Percentiles rank a stretch among this genome's conserved stretches.
phyloP scores from a whole-genome alignment of 1,139 yeast genomes.

The Kodamaea derodonti region DNA sequence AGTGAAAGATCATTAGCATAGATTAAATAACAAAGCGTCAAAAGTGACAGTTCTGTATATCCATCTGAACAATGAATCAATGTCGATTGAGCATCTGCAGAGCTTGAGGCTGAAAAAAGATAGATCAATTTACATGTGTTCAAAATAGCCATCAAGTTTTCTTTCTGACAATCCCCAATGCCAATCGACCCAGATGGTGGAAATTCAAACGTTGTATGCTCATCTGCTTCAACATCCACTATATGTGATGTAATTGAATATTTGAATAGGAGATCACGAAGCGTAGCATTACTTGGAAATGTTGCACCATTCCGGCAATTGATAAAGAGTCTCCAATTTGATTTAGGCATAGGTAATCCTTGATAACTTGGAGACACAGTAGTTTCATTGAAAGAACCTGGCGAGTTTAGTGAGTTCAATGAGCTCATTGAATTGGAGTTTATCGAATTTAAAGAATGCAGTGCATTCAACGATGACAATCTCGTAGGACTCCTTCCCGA shows the following conservation, averaged over 20 bases:
- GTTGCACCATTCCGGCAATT: constrained; percentile 53
- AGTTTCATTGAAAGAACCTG: no score
- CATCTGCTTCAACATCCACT: constrained; percentile 17
- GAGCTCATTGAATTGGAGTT: no score
- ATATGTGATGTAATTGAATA: constrained; percentile 26
- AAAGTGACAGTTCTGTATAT: constrained; percentile 81
- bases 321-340: constrained; percentile 37
- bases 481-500: no score
- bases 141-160: constrained; percentile 53
- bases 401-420: no score
- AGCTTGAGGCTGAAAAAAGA: constrained; percentile 31
- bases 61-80: constrained; percentile 85
- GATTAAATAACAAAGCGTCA: constrained; percentile 67
- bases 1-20: constrained; percentile 53
- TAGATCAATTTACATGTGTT: constrained; percentile 62
- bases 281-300: constrained; percentile 45
- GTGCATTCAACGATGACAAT: no score
- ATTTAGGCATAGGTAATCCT: constrained; percentile 21
- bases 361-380: no score
- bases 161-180: constrained; percentile 60
- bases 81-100: constrained; percentile 27
- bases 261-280: constrained; percentile 34
- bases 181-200: constrained; percentile 86
- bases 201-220: constrained; percentile 50
- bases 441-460: no score